Percentiles rank a stretch among this genome's conserved stretches.
These are phyloP conservation scores for Stephania japonica DNA, from an alignment of 164 flowering plant species.

Conservation along the genomic window DNA sequence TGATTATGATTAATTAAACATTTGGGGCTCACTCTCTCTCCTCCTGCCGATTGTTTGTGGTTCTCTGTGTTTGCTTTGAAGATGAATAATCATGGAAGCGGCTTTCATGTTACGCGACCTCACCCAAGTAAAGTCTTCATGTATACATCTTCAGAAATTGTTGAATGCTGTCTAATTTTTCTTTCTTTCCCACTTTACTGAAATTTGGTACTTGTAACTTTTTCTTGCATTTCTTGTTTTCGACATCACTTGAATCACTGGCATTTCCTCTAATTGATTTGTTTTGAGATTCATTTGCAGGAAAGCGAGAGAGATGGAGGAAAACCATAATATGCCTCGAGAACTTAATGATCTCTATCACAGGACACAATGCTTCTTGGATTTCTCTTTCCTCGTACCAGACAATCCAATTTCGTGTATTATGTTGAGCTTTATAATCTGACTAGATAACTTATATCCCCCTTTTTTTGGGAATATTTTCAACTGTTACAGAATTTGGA, in stretches of 20 bases:
- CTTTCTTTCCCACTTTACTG: neutral
- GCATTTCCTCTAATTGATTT: neutral
- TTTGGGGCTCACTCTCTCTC: too few species aligned
- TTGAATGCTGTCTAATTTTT: too few species aligned
- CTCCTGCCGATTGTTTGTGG: too few species aligned
- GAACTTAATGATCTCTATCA: neutral
- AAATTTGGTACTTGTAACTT: neutral
- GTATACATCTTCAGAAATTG: neutral
- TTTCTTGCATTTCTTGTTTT: neutral
- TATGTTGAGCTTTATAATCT: neutral
- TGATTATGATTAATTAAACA: too few species aligned
- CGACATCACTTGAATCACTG: neutral
- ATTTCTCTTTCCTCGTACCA: neutral
- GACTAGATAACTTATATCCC: neutral
- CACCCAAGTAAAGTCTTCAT: too few species aligned
- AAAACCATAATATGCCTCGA: neutral
- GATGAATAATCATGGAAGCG: too few species aligned
- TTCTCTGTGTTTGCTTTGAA: too few species aligned
- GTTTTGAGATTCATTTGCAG: neutral
- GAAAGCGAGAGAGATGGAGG: neutral
- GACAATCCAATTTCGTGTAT: neutral
- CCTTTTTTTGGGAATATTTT: neutral
- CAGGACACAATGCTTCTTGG: neutral
- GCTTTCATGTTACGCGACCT: too few species aligned
- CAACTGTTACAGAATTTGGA: neutral